Evolutionary conservation across 352 stramenopile species (phyloP).

Genomic region (Phytophthora brassicae): DNA sequence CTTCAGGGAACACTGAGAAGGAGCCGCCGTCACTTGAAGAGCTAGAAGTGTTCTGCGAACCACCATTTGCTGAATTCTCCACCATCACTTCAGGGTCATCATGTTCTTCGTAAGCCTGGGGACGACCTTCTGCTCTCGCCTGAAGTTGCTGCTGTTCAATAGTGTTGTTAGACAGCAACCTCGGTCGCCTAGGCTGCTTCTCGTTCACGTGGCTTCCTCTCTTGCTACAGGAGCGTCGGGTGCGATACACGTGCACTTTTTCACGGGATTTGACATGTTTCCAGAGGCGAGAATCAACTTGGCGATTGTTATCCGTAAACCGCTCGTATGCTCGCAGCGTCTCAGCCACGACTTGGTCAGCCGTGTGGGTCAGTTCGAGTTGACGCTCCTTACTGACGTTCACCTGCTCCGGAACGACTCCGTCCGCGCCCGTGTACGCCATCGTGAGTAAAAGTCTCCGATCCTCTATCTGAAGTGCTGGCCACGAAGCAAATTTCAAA

Average conservation of each 20-base stretch:
- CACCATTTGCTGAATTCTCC: conserved; percentile 22
- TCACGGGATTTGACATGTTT: conserved; percentile 61
- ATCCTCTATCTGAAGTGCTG: not conserved
- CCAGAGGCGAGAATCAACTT: conserved; percentile 46
- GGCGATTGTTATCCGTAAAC: conserved; percentile 45
- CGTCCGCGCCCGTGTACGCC: conserved; percentile 28
- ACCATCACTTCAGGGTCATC: conserved; percentile 11
- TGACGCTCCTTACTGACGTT: conserved; percentile 42
- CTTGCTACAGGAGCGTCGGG: conserved; percentile 39
- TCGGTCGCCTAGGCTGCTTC: conserved; percentile 37
- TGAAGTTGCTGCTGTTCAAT: conserved; percentile 36
- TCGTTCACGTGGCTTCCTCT: conserved; percentile 26
- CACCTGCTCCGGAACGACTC: conserved; percentile 26
- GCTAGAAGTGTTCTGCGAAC: conserved; percentile 30
- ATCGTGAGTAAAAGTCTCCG: conserved; percentile 11
- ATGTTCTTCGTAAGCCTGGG: conserved; percentile 29
- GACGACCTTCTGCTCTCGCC: conserved; percentile 23
- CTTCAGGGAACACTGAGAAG: conserved; percentile 39
- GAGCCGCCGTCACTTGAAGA: conserved; percentile 45
- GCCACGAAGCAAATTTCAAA: conserved; percentile 28
- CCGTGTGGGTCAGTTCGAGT: conserved; percentile 46
- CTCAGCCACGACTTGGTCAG: conserved; percentile 60
- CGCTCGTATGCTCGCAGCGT: conserved; percentile 54
- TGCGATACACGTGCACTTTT: conserved; percentile 59
- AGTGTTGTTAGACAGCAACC: conserved; percentile 47